Conservation (phyloP, 2,329 filamentous ascomycete genomes). For the Colletotrichum caudatum region DNA sequence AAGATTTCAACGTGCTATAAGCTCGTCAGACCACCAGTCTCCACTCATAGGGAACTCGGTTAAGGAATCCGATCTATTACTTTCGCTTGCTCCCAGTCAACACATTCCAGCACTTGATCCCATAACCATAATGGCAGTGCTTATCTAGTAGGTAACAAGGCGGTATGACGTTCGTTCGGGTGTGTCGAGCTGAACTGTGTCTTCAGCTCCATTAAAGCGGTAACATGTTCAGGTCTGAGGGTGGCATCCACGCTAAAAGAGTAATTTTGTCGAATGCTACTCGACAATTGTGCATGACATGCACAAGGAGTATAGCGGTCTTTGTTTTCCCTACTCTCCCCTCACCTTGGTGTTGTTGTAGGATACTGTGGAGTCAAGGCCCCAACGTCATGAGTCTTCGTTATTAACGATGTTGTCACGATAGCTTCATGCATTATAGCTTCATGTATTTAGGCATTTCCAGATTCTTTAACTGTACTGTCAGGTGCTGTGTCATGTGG, state of each 20-base stretch:
- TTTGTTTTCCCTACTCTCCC: neutral
- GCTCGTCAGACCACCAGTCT: too few species aligned
- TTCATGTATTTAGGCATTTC: too few species aligned
- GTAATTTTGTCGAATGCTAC: neutral
- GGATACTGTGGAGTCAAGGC: neutral
- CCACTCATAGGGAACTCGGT: too few species aligned
- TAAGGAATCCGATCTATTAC: too few species aligned
- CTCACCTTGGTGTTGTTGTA: neutral
- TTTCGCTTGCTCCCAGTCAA: too few species aligned
- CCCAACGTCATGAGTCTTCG: neutral
- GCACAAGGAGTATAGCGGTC: slow-evolving; percentile 11
- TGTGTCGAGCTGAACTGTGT: neutral
- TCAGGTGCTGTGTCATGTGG: too few species aligned
- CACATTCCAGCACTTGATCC: too few species aligned
- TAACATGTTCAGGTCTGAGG: neutral
- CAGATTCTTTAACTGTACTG: too few species aligned
- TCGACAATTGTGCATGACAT: neutral
- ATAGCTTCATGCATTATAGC: too few species aligned
- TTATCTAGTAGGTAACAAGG: neutral
- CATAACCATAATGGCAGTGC: too few species aligned
- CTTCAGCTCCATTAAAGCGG: neutral
- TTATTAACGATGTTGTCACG: too few species aligned
- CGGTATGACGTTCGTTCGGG: neutral
- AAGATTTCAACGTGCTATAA: too few species aligned
- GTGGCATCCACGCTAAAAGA: neutral